These are phyloP conservation scores for Didymella glomerata DNA, from an alignment of 2,329 filamentous ascomycete species.

Conservation along the genomic window DNA sequence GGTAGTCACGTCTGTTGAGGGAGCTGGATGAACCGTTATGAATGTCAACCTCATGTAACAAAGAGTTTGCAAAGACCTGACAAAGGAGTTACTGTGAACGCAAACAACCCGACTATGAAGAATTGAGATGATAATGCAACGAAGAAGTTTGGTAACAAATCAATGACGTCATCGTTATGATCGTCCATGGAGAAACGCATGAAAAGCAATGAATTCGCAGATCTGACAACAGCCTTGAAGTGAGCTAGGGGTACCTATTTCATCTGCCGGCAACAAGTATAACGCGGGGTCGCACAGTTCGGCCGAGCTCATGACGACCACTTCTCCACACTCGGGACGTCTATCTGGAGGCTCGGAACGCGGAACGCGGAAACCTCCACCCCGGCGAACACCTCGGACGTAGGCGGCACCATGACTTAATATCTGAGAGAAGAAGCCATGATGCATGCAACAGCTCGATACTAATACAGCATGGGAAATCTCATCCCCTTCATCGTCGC, in stretches of 20 bases:
- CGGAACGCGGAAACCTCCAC: background rate
- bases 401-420: no score
- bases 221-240: background rate
- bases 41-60: no score
- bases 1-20: no score
- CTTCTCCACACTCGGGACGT: constrained; percentile 1
- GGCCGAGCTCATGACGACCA: constrained; percentile 6
- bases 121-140: no score
- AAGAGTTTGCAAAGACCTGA: no score
- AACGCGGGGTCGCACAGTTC: constrained; percentile 1
- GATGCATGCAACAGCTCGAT: background rate
- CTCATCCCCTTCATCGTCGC: constrained; percentile 11
- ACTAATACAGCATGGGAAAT: constrained; percentile 4
- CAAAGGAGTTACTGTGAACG: no score
- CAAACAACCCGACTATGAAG: no score
- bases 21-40: no score
- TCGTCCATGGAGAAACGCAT: background rate
- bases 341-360: background rate
- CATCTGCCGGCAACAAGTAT: background rate
- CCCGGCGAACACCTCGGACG: background rate
- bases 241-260: background rate
- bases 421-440: background rate
- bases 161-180: background rate
- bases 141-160: background rate
- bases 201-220: background rate